phyloP scores from a whole-genome alignment of 768 basidiomycete genomes.

The Wakefieldia striispora region DNA sequence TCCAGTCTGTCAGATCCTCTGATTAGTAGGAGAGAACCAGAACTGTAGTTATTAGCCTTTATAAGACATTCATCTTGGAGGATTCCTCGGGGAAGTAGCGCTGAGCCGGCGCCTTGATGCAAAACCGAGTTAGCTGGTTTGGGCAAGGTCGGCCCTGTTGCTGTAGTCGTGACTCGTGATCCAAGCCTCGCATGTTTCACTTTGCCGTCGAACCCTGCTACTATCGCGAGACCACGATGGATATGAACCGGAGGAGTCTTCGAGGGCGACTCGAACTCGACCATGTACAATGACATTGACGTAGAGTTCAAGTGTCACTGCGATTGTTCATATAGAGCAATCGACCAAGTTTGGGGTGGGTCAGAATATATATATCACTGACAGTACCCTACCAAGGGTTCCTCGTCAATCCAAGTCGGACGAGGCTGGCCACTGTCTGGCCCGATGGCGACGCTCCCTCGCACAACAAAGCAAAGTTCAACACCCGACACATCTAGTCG shows the following conservation, averaged over 20 bases:
- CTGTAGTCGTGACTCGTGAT: neutral
- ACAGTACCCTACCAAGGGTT: too few species aligned
- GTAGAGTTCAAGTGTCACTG: neutral
- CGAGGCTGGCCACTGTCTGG: neutral
- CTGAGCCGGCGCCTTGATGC: neutral
- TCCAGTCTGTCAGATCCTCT: neutral
- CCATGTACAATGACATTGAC: neutral
- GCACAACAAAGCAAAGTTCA: slow-evolving; percentile 27
- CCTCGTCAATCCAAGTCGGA: too few species aligned
- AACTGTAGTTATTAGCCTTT: neutral
- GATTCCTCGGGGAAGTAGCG: neutral
- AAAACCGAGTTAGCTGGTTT: neutral
- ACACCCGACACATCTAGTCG: slow-evolving; percentile 2
- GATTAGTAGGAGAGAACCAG: slow-evolving; percentile 1
- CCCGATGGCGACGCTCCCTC: slow-evolving; percentile 40
- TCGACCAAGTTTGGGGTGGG: slow-evolving; percentile 3
- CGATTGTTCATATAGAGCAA: slow-evolving; percentile 3
- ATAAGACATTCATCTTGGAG: neutral
- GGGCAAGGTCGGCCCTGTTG: slow-evolving; percentile 10
- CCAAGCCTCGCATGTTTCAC: neutral
- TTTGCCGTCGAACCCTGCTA: neutral
- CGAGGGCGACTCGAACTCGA: neutral
- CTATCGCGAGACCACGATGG: neutral
- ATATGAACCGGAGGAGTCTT: neutral
- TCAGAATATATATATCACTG: slow-evolving; percentile 3